Conservation (phyloP, 257 asterid genomes). For the Dorcoceras hygrometricum region DNA sequence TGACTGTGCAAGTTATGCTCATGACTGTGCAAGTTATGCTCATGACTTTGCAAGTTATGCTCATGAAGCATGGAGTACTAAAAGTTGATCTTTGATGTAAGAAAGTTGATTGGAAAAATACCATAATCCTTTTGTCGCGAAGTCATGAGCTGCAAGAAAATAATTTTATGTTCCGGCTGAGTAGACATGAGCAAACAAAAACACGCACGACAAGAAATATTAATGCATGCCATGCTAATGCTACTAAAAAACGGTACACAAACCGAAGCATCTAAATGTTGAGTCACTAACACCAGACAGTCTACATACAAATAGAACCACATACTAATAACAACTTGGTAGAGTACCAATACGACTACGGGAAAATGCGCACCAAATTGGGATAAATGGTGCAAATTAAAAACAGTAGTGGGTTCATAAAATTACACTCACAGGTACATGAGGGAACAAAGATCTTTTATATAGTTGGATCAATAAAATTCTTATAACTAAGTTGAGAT, state of each 20-base stretch:
- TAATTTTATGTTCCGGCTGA: too few relatives aligned
- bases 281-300: neutral
- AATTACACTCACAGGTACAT: constrained; percentile 13
- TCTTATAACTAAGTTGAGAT: constrained; percentile 28
- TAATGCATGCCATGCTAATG: neutral
- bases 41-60: too few relatives aligned
- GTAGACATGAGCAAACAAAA: neutral
- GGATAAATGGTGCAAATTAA: neutral
- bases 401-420: neutral
- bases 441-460: neutral
- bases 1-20: too few relatives aligned
- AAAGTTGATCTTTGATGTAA: too few relatives aligned
- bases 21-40: too few relatives aligned
- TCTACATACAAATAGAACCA: neutral
- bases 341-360: neutral
- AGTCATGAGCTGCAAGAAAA: too few relatives aligned
- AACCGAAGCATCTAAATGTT: neutral
- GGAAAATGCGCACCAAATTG: neutral
- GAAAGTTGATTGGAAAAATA: too few relatives aligned
- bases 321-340: neutral
- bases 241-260: neutral
- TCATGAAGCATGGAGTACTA: too few relatives aligned
- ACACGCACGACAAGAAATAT: neutral
- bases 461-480: constrained; percentile 23
- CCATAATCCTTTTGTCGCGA: too few relatives aligned